Conservation (phyloP, 306 rosid genomes). For the Neltuma alba region DNA sequence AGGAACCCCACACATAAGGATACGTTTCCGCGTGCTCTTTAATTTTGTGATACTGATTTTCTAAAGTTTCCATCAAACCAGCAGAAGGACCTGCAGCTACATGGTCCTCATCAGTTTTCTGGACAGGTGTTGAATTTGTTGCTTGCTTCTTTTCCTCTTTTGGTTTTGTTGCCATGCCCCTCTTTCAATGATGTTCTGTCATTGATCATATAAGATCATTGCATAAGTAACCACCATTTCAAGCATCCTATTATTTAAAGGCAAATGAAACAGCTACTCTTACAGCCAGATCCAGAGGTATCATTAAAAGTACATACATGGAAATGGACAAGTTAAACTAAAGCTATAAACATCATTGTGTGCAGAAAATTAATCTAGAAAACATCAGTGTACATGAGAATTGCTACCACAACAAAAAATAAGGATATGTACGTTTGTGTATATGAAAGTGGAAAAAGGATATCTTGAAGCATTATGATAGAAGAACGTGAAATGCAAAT, state of each 20-base stretch:
- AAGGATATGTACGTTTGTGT: neutral
- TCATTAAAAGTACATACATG: neutral
- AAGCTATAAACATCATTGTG: neutral
- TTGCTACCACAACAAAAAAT: neutral
- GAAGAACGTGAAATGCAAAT: neutral
- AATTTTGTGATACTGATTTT: slow-evolving; percentile 52
- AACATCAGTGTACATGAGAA: neutral
- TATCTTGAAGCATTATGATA: neutral
- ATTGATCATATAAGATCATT: slow-evolving; percentile 20
- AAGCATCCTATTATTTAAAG: slow-evolving; percentile 14
- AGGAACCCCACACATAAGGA: slow-evolving; percentile 90
- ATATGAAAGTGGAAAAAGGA: neutral
- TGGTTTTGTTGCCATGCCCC: slow-evolving; percentile 41
- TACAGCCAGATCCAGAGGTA: slow-evolving; percentile 10
- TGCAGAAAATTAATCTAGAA: neutral
- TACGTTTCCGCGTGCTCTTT: slow-evolving; percentile 77
- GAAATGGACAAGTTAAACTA: neutral
- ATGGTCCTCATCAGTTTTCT: slow-evolving; percentile 51
- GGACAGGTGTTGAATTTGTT: slow-evolving; percentile 38
- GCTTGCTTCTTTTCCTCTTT: slow-evolving; percentile 34
- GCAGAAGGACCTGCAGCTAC: slow-evolving; percentile 26
- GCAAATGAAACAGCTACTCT: neutral
- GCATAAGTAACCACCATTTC: slow-evolving; percentile 34
- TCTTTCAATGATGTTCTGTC: slow-evolving; percentile 11
- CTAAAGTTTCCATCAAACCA: slow-evolving; percentile 48